Evolutionary conservation across 306 rosid species (phyloP).

Genomic region (Cicer chorassanicum): DNA sequence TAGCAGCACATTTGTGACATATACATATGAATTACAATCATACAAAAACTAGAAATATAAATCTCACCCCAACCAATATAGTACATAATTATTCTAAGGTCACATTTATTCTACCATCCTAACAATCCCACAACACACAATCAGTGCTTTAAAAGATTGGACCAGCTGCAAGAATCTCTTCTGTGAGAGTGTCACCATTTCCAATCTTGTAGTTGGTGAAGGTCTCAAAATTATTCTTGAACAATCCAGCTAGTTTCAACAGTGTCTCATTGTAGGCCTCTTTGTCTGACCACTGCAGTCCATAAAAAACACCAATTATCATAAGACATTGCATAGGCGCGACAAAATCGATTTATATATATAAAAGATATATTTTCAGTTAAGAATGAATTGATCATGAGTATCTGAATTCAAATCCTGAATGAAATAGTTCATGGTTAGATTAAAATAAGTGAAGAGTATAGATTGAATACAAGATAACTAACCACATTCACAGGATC

Average conservation of each 20-base stretch:
- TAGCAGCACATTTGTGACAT: neutral
- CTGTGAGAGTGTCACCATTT: slow-evolving; percentile 54
- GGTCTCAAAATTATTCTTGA: slow-evolving; percentile 73
- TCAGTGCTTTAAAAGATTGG: slow-evolving; percentile 56
- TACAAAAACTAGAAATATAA: neutral
- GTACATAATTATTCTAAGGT: slow-evolving; percentile 1
- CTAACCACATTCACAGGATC: slow-evolving; percentile 82
- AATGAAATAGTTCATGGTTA: too few relatives aligned
- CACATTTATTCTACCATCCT: slow-evolving; percentile 35
- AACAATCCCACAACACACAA: slow-evolving; percentile 1
- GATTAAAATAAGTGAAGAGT: too few relatives aligned
- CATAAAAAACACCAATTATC: neutral
- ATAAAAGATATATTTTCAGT: too few relatives aligned
- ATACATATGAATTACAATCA: slow-evolving; percentile 11
- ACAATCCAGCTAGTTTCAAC: slow-evolving; percentile 66
- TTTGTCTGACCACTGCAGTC: slow-evolving; percentile 75
- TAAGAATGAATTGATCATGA: too few relatives aligned
- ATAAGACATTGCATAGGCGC: neutral
- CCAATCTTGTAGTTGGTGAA: slow-evolving; percentile 73
- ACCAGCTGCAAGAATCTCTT: slow-evolving; percentile 82
- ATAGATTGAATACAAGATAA: neutral
- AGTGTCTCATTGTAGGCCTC: slow-evolving; percentile 59
- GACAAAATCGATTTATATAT: neutral
- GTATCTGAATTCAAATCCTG: too few relatives aligned
- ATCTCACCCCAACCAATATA: slow-evolving; percentile 23